Conservation (phyloP, 2,329 filamentous ascomycete species). For the Penicillium sp. region DNA sequence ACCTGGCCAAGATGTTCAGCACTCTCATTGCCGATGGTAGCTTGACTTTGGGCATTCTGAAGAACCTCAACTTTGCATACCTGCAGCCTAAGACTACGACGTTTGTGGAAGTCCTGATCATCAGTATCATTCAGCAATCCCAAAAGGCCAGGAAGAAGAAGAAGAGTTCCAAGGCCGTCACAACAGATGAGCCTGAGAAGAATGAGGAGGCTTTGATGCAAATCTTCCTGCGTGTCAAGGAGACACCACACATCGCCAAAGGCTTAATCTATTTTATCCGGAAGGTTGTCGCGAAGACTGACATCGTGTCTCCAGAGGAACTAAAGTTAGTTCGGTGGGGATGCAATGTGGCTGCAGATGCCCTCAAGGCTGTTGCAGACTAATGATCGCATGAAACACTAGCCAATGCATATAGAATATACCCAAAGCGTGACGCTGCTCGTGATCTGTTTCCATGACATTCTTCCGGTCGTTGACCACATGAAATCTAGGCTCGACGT, state of each 20-base stretch:
- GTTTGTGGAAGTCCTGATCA: conserved; percentile 77
- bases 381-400: conserved; percentile 4
- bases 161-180: conserved; percentile 17
- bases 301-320: conserved; percentile 51
- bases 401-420: conserved; percentile 9
- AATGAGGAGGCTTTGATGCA: conserved; percentile 60
- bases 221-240: conserved; percentile 62
- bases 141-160: conserved; percentile 44
- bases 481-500: no score
- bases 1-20: conserved; percentile 64
- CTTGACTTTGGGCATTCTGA: conserved; percentile 56
- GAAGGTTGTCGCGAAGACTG: conserved; percentile 67
- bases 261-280: conserved; percentile 77
- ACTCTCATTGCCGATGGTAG: conserved; percentile 58
- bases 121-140: conserved; percentile 68
- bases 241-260: conserved; percentile 64
- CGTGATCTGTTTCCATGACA: background rate
- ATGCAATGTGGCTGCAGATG: conserved; percentile 41
- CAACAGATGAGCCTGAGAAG: conserved; percentile 31
- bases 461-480: background rate
- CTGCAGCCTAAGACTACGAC: conserved; percentile 70
- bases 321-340: conserved; percentile 50
- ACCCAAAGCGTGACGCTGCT: conserved; percentile 5
- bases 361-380: conserved; percentile 37
- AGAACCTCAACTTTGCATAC: conserved; percentile 70